Base-by-base conservation (phyloP, 176 grass and related monocot species). In the Stipa capillata region DNA sequence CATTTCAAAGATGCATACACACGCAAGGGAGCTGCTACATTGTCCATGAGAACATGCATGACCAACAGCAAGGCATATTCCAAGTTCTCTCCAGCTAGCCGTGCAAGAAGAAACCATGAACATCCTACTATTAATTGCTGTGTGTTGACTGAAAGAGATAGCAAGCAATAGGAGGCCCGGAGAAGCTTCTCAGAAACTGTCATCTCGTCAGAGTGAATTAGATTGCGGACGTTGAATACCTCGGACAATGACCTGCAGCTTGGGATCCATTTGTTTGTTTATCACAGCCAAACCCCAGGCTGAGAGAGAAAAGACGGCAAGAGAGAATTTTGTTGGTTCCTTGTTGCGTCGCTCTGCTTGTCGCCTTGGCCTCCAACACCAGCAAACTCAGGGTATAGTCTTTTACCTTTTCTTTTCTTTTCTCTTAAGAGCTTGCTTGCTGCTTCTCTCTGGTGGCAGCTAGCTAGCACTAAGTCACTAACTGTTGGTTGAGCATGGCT, bases 11-110 rank as follows among this genome's bases (percentile, higher is more conserved):
- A 51, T 36, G 20, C 50, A 53, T 2, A 21, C 50, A n/a, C n/a
- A n/a, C n/a, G n/a, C n/a, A n/a, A 25, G 28, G 39, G 0, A 16
- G 6, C 21, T 8, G 0, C 8, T 25, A 37, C n/a, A 39, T 45
- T 69, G 65, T 28, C 65, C 65, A 28, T n/a, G n/a, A n/a, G n/a
- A n/a, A n/a, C n/a, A n/a, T n/a, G n/a, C n/a, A 27, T 67, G 44
- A 79, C 33, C 47, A 52, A 15, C 0, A 13, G 18, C 60, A 79
- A 29, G 73, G 77, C 14, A 79, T 79, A 79, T 67, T 69, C 66
- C 66, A 35, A 20, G 59, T 33, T 8, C 28, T 29, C 7, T 25
- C 52, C 25, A 68, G 17, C 8, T 14, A 23, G 35, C 58, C 57
- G 47, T 41, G 60, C 23, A 79, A 39, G 61, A 67, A 6, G 17